phyloP scores from a whole-genome alignment of 1,284 basidiomycete species.

The Athelia psychrophila region DNA sequence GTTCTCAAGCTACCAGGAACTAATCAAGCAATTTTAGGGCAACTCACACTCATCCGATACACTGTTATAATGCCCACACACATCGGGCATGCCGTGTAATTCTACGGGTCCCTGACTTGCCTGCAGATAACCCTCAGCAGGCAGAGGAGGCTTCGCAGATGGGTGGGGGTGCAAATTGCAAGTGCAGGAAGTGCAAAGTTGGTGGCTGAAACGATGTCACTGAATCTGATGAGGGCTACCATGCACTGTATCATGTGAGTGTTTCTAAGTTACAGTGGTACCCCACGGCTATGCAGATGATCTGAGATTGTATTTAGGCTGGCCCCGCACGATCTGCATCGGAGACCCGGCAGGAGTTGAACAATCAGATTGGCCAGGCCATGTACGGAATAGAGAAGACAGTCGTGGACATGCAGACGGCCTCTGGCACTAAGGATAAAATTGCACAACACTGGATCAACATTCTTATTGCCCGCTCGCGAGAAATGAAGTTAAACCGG shows the following conservation, averaged over 20 bases:
- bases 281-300: no score
- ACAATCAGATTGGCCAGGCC: constrained; percentile 6
- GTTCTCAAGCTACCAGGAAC: background rate
- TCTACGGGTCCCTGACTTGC: constrained; percentile 13
- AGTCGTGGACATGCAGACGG: constrained; percentile 19
- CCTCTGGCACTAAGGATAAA: constrained; percentile 26
- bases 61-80: constrained; percentile 1
- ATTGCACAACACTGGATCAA: constrained; percentile 29
- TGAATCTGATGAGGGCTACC: constrained; percentile 20
- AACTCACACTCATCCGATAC: constrained; percentile 1
- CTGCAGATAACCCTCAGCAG: constrained; percentile 29
- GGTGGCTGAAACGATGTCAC: constrained; percentile 19
- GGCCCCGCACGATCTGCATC: constrained; percentile 1
- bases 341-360: constrained; percentile 4
- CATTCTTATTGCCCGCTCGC: constrained; percentile 10
- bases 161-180: constrained; percentile 18
- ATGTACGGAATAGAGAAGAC: constrained; percentile 14
- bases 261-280: constrained; percentile 1
- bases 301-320: background rate
- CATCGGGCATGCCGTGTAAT: constrained; percentile 5
- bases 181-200: constrained; percentile 19
- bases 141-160: constrained; percentile 21
- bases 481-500: constrained; percentile 3
- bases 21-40: background rate
- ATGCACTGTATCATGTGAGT: constrained; percentile 10